phyloP scores from a whole-genome alignment of 768 basidiomycete species.

The Pulveroboletus sp. region DNA sequence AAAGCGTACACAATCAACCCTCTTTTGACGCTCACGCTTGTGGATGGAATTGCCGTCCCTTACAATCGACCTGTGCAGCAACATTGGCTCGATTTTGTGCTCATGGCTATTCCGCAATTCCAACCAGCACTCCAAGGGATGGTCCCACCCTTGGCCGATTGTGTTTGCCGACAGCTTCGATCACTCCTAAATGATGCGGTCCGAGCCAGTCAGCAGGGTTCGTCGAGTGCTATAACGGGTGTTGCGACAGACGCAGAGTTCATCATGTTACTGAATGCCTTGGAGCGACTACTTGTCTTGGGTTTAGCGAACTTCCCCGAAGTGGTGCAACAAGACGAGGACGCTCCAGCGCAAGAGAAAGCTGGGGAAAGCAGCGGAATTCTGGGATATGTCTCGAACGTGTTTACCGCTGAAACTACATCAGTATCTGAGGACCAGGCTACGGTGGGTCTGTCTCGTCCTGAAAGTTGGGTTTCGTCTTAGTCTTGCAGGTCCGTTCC shows the following conservation, averaged over 20 bases:
- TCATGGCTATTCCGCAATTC: conserved; percentile 87
- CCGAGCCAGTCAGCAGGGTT: conserved; percentile 38
- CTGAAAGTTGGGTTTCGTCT: not conserved
- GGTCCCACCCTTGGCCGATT: conserved; percentile 73
- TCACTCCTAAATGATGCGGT: conserved; percentile 52
- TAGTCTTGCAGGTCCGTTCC: conserved; percentile 48
- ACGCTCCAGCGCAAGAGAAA: conserved; percentile 50
- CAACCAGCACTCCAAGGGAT: conserved; percentile 64
- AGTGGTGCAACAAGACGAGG: conserved; percentile 50
- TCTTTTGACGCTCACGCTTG: conserved; percentile 69
- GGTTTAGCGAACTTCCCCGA: conserved; percentile 61
- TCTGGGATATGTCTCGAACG: conserved; percentile 86
- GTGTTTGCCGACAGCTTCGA: conserved; percentile 68
- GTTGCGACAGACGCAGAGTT: conserved; percentile 75
- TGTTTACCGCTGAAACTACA: conserved; percentile 73
- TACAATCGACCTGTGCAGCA: conserved; percentile 80
- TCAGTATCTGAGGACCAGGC: conserved; percentile 51
- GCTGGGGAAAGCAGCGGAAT: conserved; percentile 59
- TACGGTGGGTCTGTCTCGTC: conserved; percentile 41
- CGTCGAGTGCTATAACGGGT: conserved; percentile 41
- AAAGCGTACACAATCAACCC: conserved; percentile 56
- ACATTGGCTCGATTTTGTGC: conserved; percentile 95
- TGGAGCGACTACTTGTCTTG: conserved; percentile 79
- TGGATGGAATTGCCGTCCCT: conserved; percentile 70
- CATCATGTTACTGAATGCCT: conserved; percentile 74